Evolutionary conservation across 2,329 filamentous ascomycete genomes (phyloP).

Genomic region (Aureobasidium sp.): DNA sequence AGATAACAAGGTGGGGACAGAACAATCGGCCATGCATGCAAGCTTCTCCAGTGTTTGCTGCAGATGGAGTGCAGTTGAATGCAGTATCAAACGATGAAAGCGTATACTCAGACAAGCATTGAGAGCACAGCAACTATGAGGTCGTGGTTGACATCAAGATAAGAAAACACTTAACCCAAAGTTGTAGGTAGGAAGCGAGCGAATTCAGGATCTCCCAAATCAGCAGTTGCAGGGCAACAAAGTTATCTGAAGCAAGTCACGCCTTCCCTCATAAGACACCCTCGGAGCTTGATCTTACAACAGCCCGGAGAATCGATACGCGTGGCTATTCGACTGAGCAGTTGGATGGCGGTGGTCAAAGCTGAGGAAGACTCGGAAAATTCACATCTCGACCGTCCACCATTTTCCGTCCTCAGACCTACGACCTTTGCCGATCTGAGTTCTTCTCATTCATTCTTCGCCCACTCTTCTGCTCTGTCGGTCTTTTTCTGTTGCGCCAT

Average conservation of each 20-base stretch:
- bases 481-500: background rate
- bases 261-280: background rate
- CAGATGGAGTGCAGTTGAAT: background rate
- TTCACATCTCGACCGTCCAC: background rate
- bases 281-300: background rate
- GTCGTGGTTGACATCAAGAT: background rate
- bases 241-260: background rate
- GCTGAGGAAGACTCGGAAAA: background rate
- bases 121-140: too few species aligned
- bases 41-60: background rate
- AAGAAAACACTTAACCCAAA: background rate
- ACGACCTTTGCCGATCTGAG: background rate
- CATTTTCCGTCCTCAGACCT: background rate
- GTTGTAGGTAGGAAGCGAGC: background rate
- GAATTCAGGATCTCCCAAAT: background rate
- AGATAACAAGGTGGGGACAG: background rate
- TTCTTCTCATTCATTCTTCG: background rate
- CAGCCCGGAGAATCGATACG: background rate
- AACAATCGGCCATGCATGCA: background rate
- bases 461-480: background rate
- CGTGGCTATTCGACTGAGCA: background rate
- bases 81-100: background rate
- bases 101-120: background rate
- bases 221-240: background rate
- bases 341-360: background rate